Conservation (phyloP, 2,329 filamentous ascomycete species). For the Paraconiothyrium brasiliense region DNA sequence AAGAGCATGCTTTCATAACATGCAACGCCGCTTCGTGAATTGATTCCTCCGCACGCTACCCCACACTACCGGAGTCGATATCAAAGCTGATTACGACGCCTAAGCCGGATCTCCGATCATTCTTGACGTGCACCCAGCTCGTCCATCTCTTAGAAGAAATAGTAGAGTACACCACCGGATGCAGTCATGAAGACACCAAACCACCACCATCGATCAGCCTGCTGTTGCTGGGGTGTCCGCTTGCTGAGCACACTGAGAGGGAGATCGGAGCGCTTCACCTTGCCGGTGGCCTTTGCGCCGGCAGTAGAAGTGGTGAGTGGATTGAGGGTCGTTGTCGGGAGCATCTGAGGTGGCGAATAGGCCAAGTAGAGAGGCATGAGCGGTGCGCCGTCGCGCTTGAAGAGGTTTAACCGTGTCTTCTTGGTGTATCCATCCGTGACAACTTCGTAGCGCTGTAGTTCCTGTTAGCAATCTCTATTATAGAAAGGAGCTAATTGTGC, state of each 20-base stretch:
- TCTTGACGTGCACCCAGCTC: not conserved
- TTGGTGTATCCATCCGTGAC: constrained; percentile 69
- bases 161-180: constrained; percentile 59
- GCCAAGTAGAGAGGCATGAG: constrained; percentile 74
- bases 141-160: constrained; percentile 46
- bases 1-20: not conserved
- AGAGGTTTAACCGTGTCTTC: constrained; percentile 70
- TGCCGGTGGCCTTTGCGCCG: constrained; percentile 47
- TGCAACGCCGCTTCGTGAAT: constrained; percentile 2
- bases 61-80: too few relatives aligned
- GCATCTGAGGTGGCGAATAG: constrained; percentile 71
- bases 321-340: constrained; percentile 73
- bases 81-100: not conserved
- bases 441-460: constrained; percentile 54
- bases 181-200: constrained; percentile 59
- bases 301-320: constrained; percentile 55
- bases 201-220: constrained; percentile 61
- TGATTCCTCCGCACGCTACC: not conserved
- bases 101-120: not conserved
- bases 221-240: constrained; percentile 47
- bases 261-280: constrained; percentile 47
- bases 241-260: constrained; percentile 51
- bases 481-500: not conserved
- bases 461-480: not conserved
- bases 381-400: constrained; percentile 69